Evolutionary conservation across 1,139 yeast genomes (phyloP), one percentile per base, ranked within the genome.

Genomic region (Pichia sp.): DNA sequence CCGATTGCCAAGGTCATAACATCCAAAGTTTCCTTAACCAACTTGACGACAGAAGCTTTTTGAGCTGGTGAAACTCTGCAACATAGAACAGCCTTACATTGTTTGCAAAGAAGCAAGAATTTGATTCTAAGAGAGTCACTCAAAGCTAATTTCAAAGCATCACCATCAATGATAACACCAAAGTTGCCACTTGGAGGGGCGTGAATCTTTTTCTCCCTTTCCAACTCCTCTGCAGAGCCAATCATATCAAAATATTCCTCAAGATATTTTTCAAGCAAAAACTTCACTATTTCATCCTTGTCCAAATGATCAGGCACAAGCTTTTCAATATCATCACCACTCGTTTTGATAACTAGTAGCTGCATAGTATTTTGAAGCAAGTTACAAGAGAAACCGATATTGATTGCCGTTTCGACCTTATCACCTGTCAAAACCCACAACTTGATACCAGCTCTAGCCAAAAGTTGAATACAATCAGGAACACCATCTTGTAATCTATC

Each of bases 341-440:
- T 42, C 6, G 71, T 59, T 48, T 69, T 69, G 33, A 88, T 70
- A 14, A 88, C 86, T 41, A 91, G 62, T 37, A 91, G 65, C 51
- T 85, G 82, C 98, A 91, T 91, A 27, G 78, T 84, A 49, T 75
- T 85, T 45, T 83, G 86, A 45, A 91, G 68, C 46, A 91, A 66
- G 52, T 91, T 91, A 68, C 97, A 91, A 11, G 96, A 86, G 57
- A 86, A 91, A 5, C 98, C 98, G 65, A 91, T 91, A 55, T 91
- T 91, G 55, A 91, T 91, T 9, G 98, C 98, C 22, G 98, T 91
- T 62, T 91, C 98, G 33, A 91, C 93, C 62, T 88, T 84, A 61
- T 91, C 98, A 60, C 98, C 98, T 14, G 98, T 91, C 39, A 91
- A 69, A 27, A 91, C 97, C 98, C 98, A 91, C 38, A 91, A 66